phyloP scores from a whole-genome alignment of 1,284 basidiomycete genomes.

The Tylopilus sp. region DNA sequence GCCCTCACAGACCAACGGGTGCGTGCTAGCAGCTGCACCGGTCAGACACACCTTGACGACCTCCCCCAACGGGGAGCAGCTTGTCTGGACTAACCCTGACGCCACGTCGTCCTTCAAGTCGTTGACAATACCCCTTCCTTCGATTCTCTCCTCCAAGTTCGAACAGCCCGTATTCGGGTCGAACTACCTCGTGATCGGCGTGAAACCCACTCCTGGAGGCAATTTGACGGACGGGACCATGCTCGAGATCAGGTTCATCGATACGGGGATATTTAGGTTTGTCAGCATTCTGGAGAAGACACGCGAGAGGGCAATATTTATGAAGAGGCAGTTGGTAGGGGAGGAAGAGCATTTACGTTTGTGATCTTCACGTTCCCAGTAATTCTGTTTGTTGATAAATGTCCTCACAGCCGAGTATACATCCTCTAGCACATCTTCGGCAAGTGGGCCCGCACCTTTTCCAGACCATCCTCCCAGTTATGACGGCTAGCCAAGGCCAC shows the following conservation, averaged over 20 bases:
- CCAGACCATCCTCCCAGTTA: slow-evolving; percentile 64
- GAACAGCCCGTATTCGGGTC: slow-evolving; percentile 69
- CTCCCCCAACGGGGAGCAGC: slow-evolving; percentile 36
- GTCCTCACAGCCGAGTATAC: slow-evolving; percentile 52
- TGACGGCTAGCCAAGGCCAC: slow-evolving; percentile 37
- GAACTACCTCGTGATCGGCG: slow-evolving; percentile 63
- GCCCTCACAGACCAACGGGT: slow-evolving; percentile 72
- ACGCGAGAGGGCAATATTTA: slow-evolving; percentile 67
- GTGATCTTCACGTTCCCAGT: slow-evolving; percentile 31
- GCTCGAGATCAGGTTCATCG: slow-evolving; percentile 63
- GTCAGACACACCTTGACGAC: slow-evolving; percentile 6
- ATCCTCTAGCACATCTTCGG: slow-evolving; percentile 44
- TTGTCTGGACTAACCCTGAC: slow-evolving; percentile 55
- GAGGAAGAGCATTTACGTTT: slow-evolving; percentile 66
- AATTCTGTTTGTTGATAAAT: slow-evolving; percentile 8
- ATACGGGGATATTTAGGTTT: slow-evolving; percentile 70
- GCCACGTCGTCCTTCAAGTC: slow-evolving; percentile 43
- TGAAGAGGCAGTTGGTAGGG: slow-evolving; percentile 56
- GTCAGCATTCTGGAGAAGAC: slow-evolving; percentile 69
- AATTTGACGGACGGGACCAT: slow-evolving; percentile 60
- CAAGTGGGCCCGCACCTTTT: slow-evolving; percentile 33
- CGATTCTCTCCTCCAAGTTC: slow-evolving; percentile 65
- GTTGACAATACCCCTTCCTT: slow-evolving; percentile 56
- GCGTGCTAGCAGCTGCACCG: slow-evolving; percentile 27
- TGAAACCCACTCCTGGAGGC: slow-evolving; percentile 62